These are phyloP conservation scores for Aspergillus viridinutans DNA, from an alignment of 2,329 filamentous ascomycete species.

Conservation along the genomic window DNA sequence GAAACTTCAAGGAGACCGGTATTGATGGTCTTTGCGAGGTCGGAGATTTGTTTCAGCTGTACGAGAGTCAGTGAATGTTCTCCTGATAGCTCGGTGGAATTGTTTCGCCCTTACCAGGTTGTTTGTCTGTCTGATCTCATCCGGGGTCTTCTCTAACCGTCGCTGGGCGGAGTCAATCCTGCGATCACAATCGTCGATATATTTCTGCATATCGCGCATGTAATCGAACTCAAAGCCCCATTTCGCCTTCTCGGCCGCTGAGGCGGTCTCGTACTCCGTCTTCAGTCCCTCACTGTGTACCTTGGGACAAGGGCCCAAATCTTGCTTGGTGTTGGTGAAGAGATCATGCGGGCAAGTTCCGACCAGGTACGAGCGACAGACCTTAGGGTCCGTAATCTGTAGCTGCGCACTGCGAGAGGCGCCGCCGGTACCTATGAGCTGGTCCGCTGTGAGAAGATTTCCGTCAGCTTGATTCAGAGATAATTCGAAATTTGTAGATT, in stretches of 20 bases:
- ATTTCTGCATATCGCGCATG: conserved; percentile 89
- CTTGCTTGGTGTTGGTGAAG: conserved; percentile 99
- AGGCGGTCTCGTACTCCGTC: conserved; percentile 75
- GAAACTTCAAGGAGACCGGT: conserved; percentile 80
- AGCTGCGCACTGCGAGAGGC: conserved; percentile 74
- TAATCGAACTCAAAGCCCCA: conserved; percentile 97
- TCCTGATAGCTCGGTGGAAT: not conserved
- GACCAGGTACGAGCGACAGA: conserved; percentile 89
- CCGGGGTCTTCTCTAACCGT: conserved; percentile 90
- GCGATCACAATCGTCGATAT: conserved; percentile 94
- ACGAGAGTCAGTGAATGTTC: not conserved
- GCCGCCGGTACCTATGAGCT: conserved; percentile 74
- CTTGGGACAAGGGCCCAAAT: conserved; percentile 83
- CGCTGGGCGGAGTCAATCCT: conserved; percentile 88
- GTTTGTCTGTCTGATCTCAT: conserved; percentile 95
- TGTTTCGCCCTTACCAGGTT: conserved; percentile 53
- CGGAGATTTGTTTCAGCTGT: conserved; percentile 75
- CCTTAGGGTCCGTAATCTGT: conserved; percentile 83
- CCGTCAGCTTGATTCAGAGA: conserved; percentile 22
- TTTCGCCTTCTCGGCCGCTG: conserved; percentile 66
- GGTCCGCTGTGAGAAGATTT: conserved; percentile 40
- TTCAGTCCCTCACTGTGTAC: conserved; percentile 86
- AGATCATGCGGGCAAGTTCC: conserved; percentile 97
- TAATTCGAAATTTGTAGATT: not conserved
- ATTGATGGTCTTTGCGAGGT: conserved; percentile 72